These are phyloP conservation scores for Cladosporium sp. DNA, from an alignment of 2,329 filamentous ascomycete genomes.

Conservation along the genomic window DNA sequence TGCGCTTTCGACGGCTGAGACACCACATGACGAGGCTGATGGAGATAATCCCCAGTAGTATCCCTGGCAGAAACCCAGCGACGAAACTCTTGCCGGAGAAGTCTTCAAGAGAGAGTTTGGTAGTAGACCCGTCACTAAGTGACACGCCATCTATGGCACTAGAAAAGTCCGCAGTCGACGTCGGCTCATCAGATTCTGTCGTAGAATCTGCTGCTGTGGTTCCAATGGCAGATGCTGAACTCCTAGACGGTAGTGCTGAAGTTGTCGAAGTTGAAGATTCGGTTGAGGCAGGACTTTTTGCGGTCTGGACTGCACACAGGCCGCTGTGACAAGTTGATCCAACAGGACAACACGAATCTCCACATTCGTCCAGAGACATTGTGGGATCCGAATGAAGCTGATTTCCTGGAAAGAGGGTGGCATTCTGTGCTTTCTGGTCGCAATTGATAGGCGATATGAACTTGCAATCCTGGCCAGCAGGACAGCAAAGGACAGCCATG, in stretches of 20 bases:
- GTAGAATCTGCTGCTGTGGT: neutral
- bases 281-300: conserved; percentile 13
- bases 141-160: neutral
- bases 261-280: neutral
- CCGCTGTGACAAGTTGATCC: conserved; percentile 60
- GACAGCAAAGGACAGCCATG: conserved; percentile 68
- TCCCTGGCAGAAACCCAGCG: conserved; percentile 33
- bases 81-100: conserved; percentile 33
- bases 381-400: conserved; percentile 63
- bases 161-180: neutral
- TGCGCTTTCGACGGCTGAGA: conserved; percentile 7
- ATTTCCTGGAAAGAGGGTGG: conserved; percentile 51
- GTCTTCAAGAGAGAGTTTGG: neutral
- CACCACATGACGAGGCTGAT: conserved; percentile 25
- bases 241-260: conserved; percentile 4
- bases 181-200: neutral
- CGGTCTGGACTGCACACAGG: conserved; percentile 44
- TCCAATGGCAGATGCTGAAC: neutral
- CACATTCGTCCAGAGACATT: conserved; percentile 55
- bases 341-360: conserved; percentile 63
- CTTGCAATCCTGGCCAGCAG: conserved; percentile 53
- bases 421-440: conserved; percentile 59
- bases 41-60: conserved; percentile 27
- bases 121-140: neutral
- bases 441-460: conserved; percentile 62